A percentile compares a stretch with the other conserved stretches of the same genome.
These are phyloP conservation scores for Sextonia rubra DNA, from an alignment of 164 flowering plant genomes.

Conservation along the genomic window DNA sequence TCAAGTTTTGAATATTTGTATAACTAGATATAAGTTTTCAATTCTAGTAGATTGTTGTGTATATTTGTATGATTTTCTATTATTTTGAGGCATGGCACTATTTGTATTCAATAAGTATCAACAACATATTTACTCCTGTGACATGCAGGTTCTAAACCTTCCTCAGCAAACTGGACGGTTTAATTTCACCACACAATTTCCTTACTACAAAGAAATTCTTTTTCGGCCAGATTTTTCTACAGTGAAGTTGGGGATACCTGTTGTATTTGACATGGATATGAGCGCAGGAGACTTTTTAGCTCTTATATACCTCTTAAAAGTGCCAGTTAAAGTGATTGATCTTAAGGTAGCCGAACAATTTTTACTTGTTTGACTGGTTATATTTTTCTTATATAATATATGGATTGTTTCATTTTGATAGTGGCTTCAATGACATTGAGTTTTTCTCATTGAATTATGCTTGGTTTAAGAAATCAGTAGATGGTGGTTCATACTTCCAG, in stretches of 20 bases:
- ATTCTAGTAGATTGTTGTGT: background rate
- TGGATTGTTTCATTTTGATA: too few relatives aligned
- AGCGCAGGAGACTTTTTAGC: slow-evolving; percentile 94
- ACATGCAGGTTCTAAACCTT: slow-evolving; percentile 56
- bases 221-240: slow-evolving; percentile 54
- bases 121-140: background rate
- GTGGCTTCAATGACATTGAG: background rate
- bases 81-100: background rate
- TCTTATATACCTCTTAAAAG: slow-evolving; percentile 79
- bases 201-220: slow-evolving; percentile 49
- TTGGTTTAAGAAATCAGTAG: too few relatives aligned
- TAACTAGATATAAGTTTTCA: background rate
- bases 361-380: background rate
- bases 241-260: slow-evolving; percentile 51
- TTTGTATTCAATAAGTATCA: background rate
- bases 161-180: slow-evolving; percentile 64
- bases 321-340: slow-evolving; percentile 70
- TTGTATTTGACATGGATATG: slow-evolving; percentile 97
- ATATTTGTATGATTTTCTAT: background rate
- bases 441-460: background rate
- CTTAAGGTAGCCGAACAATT: slow-evolving; percentile 51
- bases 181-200: slow-evolving; percentile 73
- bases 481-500: background rate
- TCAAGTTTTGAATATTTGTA: too few relatives aligned
- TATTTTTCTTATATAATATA: too few relatives aligned